A percentile compares a stretch with the other conserved stretches of the same genome.
These are phyloP conservation scores for Fraxinus greggii DNA, from an alignment of 305 asterid species.

Conservation along the genomic window DNA sequence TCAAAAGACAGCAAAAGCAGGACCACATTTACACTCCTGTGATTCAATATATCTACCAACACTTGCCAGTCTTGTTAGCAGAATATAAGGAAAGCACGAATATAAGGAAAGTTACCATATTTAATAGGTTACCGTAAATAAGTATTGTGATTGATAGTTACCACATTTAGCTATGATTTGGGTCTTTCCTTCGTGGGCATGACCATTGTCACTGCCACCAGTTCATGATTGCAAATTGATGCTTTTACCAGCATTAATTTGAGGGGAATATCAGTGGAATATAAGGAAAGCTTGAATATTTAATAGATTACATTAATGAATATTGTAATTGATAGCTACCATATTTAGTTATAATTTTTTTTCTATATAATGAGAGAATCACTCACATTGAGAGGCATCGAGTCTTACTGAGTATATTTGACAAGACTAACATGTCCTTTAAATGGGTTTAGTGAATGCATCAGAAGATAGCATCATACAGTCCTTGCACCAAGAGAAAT, in stretches of 20 bases:
- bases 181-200: not conserved
- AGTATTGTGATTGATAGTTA: not conserved
- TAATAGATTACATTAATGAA: too few species aligned
- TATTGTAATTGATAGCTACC: too few species aligned
- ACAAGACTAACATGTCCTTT: not conserved
- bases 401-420: not conserved
- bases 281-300: not conserved
- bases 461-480: not conserved
- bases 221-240: too few species aligned
- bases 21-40: not conserved
- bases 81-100: too few species aligned
- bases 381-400: not conserved
- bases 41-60: not conserved
- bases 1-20: not conserved
- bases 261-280: not conserved
- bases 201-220: too few species aligned
- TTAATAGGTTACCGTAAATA: not conserved
- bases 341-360: not conserved
- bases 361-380: not conserved
- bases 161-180: not conserved
- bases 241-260: too few species aligned
- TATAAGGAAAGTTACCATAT: too few species aligned
- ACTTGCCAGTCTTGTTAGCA: not conserved
- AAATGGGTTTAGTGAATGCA: not conserved
- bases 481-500: slow-evolving; percentile 1